A percentile compares a stretch with the other conserved stretches of the same genome.
phyloP scores from a whole-genome alignment of 2,329 filamentous ascomycete species.

The Chrysosporium keratinophilum region DNA sequence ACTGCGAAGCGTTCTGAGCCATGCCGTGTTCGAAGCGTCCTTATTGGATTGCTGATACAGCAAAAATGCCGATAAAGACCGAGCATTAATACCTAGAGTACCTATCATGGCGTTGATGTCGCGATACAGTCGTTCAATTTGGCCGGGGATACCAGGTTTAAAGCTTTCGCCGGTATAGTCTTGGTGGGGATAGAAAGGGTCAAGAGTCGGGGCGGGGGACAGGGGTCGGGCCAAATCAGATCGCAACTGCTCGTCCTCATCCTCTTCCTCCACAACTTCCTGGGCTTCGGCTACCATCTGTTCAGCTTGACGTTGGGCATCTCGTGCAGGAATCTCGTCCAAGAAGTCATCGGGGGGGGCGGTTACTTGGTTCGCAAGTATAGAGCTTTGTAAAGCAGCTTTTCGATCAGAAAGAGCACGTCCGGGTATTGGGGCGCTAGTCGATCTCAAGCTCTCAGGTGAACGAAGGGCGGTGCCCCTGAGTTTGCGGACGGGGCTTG shows the following conservation, averaged over 20 bases:
- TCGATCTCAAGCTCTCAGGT: constrained; percentile 27
- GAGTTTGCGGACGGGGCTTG: constrained; percentile 36
- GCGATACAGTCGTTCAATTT: constrained; percentile 41
- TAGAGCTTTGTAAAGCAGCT: constrained; percentile 28
- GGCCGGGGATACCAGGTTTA: constrained; percentile 40
- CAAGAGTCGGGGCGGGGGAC: constrained; percentile 35
- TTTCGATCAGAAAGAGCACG: constrained; percentile 34
- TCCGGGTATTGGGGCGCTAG: constrained; percentile 31
- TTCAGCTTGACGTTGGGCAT: constrained; percentile 25
- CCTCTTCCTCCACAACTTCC: constrained; percentile 38
- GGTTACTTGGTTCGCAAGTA: constrained; percentile 22
- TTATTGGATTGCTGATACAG: constrained; percentile 34
- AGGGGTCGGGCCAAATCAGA: constrained; percentile 36
- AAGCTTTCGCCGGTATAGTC: constrained; percentile 36
- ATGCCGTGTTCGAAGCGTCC: constrained; percentile 43
- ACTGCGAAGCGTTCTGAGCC: constrained; percentile 32
- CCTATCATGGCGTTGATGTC: constrained; percentile 74
- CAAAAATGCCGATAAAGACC: constrained; percentile 52
- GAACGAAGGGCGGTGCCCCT: constrained; percentile 24
- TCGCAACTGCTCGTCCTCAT: constrained; percentile 40
- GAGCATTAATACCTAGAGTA: constrained; percentile 75
- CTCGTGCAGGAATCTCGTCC: constrained; percentile 24
- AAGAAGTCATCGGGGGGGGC: constrained; percentile 20
- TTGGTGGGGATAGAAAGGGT: constrained; percentile 41
- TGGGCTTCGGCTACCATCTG: constrained; percentile 28